Percentiles rank a stretch among this genome's conserved stretches.
phyloP scores from a whole-genome alignment of 1,139 yeast genomes.

The Pichia norvegensis region DNA sequence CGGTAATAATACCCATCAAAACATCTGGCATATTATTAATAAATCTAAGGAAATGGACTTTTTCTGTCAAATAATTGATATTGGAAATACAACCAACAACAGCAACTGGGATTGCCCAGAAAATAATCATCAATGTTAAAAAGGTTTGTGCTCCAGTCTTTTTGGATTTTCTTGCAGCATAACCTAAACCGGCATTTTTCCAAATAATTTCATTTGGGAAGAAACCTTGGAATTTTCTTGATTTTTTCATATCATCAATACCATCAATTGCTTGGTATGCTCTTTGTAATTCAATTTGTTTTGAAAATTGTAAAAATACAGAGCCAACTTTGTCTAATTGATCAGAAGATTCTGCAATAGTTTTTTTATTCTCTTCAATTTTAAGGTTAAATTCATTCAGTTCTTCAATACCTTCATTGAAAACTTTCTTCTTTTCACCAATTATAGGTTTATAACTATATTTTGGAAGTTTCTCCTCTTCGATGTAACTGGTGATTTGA shows the following conservation, averaged over 20 bases:
- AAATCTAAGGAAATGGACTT: conserved; percentile 62
- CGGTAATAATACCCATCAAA: conserved; percentile 75
- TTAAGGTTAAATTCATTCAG: conserved; percentile 62
- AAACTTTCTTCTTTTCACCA: conserved; percentile 82
- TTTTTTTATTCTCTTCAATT: conserved; percentile 51
- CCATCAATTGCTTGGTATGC: conserved; percentile 74
- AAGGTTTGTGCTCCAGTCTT: conserved; percentile 34
- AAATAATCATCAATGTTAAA: conserved; percentile 51
- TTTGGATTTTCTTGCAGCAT: conserved; percentile 36
- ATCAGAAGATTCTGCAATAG: conserved; percentile 28
- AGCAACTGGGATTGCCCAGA: conserved; percentile 95
- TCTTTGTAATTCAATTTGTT: conserved; percentile 80
- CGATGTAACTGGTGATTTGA: conserved; percentile 58
- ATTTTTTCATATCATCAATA: conserved; percentile 34
- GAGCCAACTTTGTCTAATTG: conserved; percentile 49
- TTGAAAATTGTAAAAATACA: conserved; percentile 77
- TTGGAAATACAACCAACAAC: conserved; percentile 91
- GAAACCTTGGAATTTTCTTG: conserved; percentile 43
- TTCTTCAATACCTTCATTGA: conserved; percentile 59
- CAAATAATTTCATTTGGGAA: conserved; percentile 77
- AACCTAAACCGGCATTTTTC: conserved; percentile 55
- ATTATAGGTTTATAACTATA: conserved; percentile 55
- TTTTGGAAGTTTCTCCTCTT: conserved; percentile 69
- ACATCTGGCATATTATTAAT: conserved; percentile 59
- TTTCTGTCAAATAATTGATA: conserved; percentile 60